Evolutionary conservation across 2,329 filamentous ascomycete genomes (phyloP).

Genomic region (Elsinoe australis): DNA sequence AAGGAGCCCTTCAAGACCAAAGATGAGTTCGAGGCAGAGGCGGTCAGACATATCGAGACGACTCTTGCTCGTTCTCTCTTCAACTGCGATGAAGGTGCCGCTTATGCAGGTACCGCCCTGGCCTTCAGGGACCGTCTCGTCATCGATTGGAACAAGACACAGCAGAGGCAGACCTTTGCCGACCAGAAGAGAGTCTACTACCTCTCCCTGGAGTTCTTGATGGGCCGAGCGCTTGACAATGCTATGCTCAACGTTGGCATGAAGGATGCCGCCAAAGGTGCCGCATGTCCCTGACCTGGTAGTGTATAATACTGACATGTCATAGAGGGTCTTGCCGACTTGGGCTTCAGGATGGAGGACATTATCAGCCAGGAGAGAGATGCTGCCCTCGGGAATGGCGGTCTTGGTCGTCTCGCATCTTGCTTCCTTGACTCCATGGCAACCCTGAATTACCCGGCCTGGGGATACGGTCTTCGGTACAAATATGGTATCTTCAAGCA

Average conservation of each 20-base stretch:
- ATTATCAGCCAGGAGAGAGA: slow-evolving; percentile 92
- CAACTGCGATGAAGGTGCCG: slow-evolving; percentile 93
- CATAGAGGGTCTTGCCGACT: slow-evolving; percentile 71
- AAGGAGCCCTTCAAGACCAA: slow-evolving; percentile 57
- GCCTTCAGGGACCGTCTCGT: slow-evolving; percentile 90
- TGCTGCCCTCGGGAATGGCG: slow-evolving; percentile 90
- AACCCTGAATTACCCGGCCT: slow-evolving; percentile 88
- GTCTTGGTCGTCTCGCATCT: slow-evolving; percentile 85
- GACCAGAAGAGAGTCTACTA: slow-evolving; percentile 97
- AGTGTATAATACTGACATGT: slow-evolving; percentile 18
- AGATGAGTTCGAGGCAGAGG: slow-evolving; percentile 74
- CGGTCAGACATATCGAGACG: slow-evolving; percentile 92
- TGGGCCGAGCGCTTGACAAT: slow-evolving; percentile 95
- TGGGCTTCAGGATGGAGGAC: slow-evolving; percentile 96
- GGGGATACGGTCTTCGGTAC: slow-evolving; percentile 95
- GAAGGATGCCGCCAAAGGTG: slow-evolving; percentile 76
- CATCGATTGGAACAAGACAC: slow-evolving; percentile 95
- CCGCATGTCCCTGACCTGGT: slow-evolving; percentile 25
- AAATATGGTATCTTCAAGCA: slow-evolving; percentile 97
- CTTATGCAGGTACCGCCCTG: slow-evolving; percentile 82
- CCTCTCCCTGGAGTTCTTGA: slow-evolving; percentile 92
- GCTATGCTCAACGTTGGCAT: slow-evolving; percentile 92
- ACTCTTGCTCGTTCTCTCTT: slow-evolving; percentile 91
- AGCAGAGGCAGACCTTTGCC: slow-evolving; percentile 85
- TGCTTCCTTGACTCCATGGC: slow-evolving; percentile 97